A percentile compares a stretch with the other conserved stretches of the same genome.
Evolutionary conservation across 108 stramenopile genomes (phyloP).

Genomic region (Mayamaea pseudoterrestris): DNA sequence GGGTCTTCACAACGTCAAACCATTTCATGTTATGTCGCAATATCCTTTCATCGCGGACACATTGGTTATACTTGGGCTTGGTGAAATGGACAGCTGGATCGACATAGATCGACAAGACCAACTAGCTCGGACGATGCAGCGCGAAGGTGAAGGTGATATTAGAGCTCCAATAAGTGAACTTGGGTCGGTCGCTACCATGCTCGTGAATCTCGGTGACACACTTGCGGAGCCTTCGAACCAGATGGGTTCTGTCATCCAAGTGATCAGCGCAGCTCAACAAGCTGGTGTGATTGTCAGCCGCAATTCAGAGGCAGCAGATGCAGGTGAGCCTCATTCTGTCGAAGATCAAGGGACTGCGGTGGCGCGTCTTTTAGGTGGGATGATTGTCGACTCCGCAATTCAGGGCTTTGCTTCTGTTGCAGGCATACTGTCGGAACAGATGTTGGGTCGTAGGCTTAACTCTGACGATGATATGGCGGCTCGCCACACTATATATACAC

Average conservation of each 20-base stretch:
- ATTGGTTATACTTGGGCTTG: conserved; percentile 38
- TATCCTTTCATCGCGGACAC: conserved; percentile 50
- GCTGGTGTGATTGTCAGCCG: conserved; percentile 38
- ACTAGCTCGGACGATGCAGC: conserved; percentile 22
- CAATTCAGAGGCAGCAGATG: conserved; percentile 8
- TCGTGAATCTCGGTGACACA: conserved; percentile 22
- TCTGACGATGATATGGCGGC: neutral
- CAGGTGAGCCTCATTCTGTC: neutral
- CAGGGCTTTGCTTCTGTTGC: conserved; percentile 12
- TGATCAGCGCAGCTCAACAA: conserved; percentile 42
- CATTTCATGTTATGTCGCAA: conserved; percentile 52
- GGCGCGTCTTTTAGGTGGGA: neutral
- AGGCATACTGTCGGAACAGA: conserved; percentile 18
- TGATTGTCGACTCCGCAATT: neutral
- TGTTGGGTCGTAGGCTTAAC: conserved; percentile 8
- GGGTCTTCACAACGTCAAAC: conserved; percentile 19
- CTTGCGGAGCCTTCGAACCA: conserved; percentile 24
- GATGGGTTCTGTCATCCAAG: conserved; percentile 33
- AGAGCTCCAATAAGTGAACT: conserved; percentile 19
- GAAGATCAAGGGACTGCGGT: conserved; percentile 6
- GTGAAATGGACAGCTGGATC: conserved; percentile 37
- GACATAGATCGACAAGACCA: conserved; percentile 29
- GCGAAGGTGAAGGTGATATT: neutral
- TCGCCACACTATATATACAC: conserved; percentile 8
- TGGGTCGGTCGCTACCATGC: conserved; percentile 38